phyloP scores from a whole-genome alignment of 1,284 basidiomycete genomes.

The Phlebopus sp. region DNA sequence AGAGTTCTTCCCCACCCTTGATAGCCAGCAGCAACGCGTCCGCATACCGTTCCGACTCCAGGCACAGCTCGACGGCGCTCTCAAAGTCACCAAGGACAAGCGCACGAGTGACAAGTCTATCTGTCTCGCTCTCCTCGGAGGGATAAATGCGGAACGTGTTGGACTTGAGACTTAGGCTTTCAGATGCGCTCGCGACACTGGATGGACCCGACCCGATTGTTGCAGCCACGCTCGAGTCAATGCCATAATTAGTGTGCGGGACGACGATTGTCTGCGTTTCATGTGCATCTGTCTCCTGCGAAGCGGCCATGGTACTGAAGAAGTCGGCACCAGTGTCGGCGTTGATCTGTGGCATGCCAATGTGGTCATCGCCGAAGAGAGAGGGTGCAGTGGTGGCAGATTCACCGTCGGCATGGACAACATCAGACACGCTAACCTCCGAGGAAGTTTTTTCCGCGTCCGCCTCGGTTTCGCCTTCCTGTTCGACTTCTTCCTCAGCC shows the following conservation, averaged over 20 bases:
- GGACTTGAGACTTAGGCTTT: slow-evolving; percentile 47
- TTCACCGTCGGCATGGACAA: slow-evolving; percentile 69
- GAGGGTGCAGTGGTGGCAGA: slow-evolving; percentile 81
- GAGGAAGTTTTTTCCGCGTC: slow-evolving; percentile 65
- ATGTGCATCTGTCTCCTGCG: slow-evolving; percentile 44
- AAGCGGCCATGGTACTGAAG: slow-evolving; percentile 78
- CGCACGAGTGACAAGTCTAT: slow-evolving; percentile 88
- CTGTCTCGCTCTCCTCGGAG: slow-evolving; percentile 82
- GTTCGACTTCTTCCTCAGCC: slow-evolving; percentile 42
- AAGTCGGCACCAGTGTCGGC: slow-evolving; percentile 80
- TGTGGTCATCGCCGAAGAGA: slow-evolving; percentile 82
- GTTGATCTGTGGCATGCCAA: slow-evolving; percentile 59
- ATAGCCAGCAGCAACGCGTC: slow-evolving; percentile 94
- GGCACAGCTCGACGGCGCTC: slow-evolving; percentile 88
- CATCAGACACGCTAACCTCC: slow-evolving; percentile 70
- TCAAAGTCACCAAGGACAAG: slow-evolving; percentile 94
- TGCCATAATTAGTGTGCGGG: slow-evolving; percentile 74
- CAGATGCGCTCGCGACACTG: slow-evolving; percentile 72
- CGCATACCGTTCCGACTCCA: slow-evolving; percentile 88
- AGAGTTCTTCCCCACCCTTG: slow-evolving; percentile 86
- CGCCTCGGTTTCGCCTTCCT: slow-evolving; percentile 36
- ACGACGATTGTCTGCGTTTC: slow-evolving; percentile 60
- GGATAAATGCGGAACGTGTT: slow-evolving; percentile 94
- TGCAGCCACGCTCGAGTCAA: slow-evolving; percentile 88
- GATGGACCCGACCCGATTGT: slow-evolving; percentile 87